Evolutionary conservation across 371 early-diverging fungal genomes (phyloP), one percentile per base, ranked within the genome.

Genomic region (Rhizopus arrhizus): DNA sequence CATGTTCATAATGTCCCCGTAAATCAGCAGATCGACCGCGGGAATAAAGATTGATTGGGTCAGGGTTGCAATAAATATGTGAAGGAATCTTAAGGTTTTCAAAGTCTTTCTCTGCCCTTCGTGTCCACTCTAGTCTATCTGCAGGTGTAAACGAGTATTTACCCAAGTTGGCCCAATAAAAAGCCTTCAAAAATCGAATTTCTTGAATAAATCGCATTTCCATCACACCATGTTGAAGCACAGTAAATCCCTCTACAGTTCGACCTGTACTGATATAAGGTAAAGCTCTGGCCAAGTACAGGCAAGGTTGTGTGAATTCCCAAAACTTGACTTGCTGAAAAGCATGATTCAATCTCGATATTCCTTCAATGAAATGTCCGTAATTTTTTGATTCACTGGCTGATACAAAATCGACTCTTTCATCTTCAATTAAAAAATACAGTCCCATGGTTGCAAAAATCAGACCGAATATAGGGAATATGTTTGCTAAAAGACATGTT

Each of bases 141-240:
- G 62, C 55, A 13, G 66, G 62, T 7, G 67, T 70, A 45, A 77
- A 80, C 0, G 81, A 78, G 59, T 77, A 80, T 57, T 73, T 74
- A 22, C 81, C 81, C n/a, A 80, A 64, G 32, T 61, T 71, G 5
- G 81, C 61, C 69, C 73, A 72, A 53, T 74, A 80, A 29, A 69
- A 80, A 13, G 78, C 74, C 28, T 74, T 73, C 6, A 80, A 52
- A 38, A 80, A 80, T 11, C 68, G 59, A 31, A 80, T 74, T 57
- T 80, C 81, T 38, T 77, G 76, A 42, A 77, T 72, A 34, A 67
- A 77, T 16, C 71, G 76, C 76, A 77, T 75, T 45, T 75, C 78
- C 12, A 72, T 41, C 4, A 77, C 62, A 32, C 78, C 81, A 50
- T 73, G 75, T 16, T 68, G 72, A 0, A 80, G 52, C 5, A 75